Percentiles rank a stretch among this genome's conserved stretches.
Evolutionary conservation across 2,329 filamentous ascomycete genomes (phyloP).

Genomic region (Calonectria leucothoes): DNA sequence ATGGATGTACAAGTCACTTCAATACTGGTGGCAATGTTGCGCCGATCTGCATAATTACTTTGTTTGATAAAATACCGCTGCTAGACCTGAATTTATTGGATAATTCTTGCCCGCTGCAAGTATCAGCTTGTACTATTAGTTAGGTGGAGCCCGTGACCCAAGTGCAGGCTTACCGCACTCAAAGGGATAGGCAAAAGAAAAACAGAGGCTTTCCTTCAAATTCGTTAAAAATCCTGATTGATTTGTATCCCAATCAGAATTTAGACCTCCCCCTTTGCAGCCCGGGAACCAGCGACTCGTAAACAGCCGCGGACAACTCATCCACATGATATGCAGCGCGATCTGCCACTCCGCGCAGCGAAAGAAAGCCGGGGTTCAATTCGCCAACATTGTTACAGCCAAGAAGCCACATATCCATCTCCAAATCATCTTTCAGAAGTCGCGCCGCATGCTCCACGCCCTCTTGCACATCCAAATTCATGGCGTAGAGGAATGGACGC

Average conservation of each 20-base stretch:
- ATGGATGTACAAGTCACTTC: no score
- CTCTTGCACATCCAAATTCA: slow-evolving; percentile 88
- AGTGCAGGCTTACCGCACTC: no score
- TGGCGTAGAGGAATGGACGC: slow-evolving; percentile 95
- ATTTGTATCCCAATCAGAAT: neutral
- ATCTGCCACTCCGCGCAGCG: slow-evolving; percentile 74
- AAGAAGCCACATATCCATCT: slow-evolving; percentile 98
- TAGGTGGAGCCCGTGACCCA: no score
- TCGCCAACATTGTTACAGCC: slow-evolving; percentile 81
- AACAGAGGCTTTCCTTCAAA: neutral
- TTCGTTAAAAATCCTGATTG: rapidly evolving
- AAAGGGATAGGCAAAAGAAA: neutral
- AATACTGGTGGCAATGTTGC: no score
- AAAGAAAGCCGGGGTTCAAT: slow-evolving; percentile 83
- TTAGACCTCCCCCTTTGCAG: neutral
- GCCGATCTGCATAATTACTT: no score
- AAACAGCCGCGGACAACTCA: slow-evolving; percentile 59
- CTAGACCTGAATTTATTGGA: no score
- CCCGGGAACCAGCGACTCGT: slow-evolving; percentile 58
- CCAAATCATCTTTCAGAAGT: slow-evolving; percentile 93
- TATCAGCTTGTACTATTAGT: no score
- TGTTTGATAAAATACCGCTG: no score
- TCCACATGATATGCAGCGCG: slow-evolving; percentile 65
- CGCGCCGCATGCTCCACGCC: slow-evolving; percentile 95
- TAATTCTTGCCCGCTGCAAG: no score